Evolutionary conservation across 495 filamentous ascomycete genomes (phyloP), one percentile per base, ranked within the genome.

Genomic region (Penicillium macrosclerotiorum): DNA sequence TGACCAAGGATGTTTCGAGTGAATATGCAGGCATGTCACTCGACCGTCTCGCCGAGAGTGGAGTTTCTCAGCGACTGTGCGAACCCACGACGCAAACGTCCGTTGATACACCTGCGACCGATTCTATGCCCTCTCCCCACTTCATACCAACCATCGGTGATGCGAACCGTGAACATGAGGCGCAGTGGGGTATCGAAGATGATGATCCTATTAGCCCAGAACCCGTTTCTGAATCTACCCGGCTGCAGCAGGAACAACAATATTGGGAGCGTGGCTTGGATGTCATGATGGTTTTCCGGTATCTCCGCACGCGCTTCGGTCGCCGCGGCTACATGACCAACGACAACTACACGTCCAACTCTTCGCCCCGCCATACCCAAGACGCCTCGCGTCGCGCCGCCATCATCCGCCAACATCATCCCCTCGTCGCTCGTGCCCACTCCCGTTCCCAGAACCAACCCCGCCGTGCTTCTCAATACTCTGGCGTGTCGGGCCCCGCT

Each of bases 191-290:
- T 13, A 83, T 86, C 34, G 84, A 87, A 54, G 84, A 85, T 47
- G 78, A 83, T 9, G 69, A 68, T 23, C 45, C 53, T 12, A 42
- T 54, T 19, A 35, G 42, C 37, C n/a, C n/a, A n/a, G 70, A 75
- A 11, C 47, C 57, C 11, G 17, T 64, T 9, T 57, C 65, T 7
- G 66, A 73, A 46, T 57, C 63, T 7, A 37, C 63, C 3, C 62
- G 63, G 13, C 24, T 64, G 3, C 67, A 72, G 30, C 59, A 68
- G 16, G 72, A 73, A 37, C 76, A 80, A 31, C 85, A 90, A 22
- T 91, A 95, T 60, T 96, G 91, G 91, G 89, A 95, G 59, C 82
- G 81, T 26, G 85, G 90, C 11, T 77, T 95, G 4, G 89, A 95
- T 53, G 76, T 95, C 46, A 82, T 81, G 63, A 84, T 91, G 64